Evolutionary conservation across 2,329 filamentous ascomycete species (phyloP), one percentile per base, ranked within the genome.

Genomic region (Aspergillus tanneri): DNA sequence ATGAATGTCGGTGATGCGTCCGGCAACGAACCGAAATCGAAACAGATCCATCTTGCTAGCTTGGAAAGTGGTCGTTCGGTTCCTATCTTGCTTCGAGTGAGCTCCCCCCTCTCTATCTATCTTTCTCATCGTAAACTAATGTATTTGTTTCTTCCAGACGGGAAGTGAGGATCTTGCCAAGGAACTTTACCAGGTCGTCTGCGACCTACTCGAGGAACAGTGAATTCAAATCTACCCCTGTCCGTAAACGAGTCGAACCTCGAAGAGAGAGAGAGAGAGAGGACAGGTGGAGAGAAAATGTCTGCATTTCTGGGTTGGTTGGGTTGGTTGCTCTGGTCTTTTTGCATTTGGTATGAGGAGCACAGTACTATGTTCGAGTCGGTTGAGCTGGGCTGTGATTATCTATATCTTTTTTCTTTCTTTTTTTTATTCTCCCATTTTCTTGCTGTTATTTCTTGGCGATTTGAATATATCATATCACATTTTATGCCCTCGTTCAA

Each of bases 1-100:
- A 87, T 95, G 80, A 83, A 83, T 36, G 89, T 95, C 62, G 85
- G 90, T 51, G 83, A 90, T 53, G 64, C 72, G 4, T 66, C 70
- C 32, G 81, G 81, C 40, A 72, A 73, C 43, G 87, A 86, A 59
- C 84, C 88, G 23, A 83, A 81, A 34, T 80, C 87, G 52, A 89
- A 89, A 68, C 80, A 83, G 36, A 78, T 90, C 39, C 79, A 82
- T 44, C 81, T 95, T 59, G 75, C 77, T 50, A 78, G 79, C 42
- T 70, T 78, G 5, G 78, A 82, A 52, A 74, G 79, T 39, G 78
- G 76, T 5, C 76, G 74, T 47, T 69, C 71, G 9, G 73, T 80
- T 28, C 72, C 77, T 49, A 69, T 82, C 47, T 69, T 83, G 54
- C 66, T 85, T 27, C 81, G 81, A 70, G 82, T 84, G 70, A 59